A percentile compares a stretch with the other conserved stretches of the same genome.
phyloP scores from a whole-genome alignment of 768 basidiomycete genomes.

The Tylopilus intermedius region DNA sequence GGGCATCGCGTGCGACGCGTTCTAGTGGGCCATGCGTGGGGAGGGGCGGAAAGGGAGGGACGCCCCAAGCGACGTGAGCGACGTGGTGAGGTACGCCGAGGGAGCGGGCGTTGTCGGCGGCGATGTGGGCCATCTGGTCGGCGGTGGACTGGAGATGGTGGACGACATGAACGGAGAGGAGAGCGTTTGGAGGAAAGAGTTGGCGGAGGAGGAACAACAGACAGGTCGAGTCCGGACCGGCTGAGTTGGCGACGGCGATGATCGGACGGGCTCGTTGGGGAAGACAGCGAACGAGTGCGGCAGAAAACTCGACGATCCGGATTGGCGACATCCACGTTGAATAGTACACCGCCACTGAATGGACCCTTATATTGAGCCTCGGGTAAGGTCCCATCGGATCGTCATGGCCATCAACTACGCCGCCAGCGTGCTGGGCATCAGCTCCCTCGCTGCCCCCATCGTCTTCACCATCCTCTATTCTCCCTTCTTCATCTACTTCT shows the following conservation, averaged over 20 bases:
- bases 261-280: neutral
- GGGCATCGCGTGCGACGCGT: slow-evolving; percentile 50
- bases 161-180: slow-evolving; percentile 59
- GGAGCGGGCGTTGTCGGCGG: slow-evolving; percentile 37
- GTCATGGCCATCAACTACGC: too few species aligned
- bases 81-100: slow-evolving; percentile 45
- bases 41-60: slow-evolving; percentile 43
- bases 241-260: slow-evolving; percentile 68
- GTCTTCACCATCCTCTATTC: too few species aligned
- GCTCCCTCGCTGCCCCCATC: too few species aligned
- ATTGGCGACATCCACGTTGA: slow-evolving; percentile 30
- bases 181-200: slow-evolving; percentile 31
- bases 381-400: too few species aligned
- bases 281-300: slow-evolving; percentile 32
- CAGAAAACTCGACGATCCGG: slow-evolving; percentile 43
- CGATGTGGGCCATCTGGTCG: slow-evolving; percentile 47
- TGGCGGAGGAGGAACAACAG: slow-evolving; percentile 63
- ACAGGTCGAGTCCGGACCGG: slow-evolving; percentile 79
- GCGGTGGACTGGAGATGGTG: slow-evolving; percentile 66
- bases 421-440: too few species aligned
- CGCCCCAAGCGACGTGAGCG: slow-evolving; percentile 54
- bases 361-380: too few species aligned
- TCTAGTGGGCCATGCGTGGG: slow-evolving; percentile 50
- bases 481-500: neutral
- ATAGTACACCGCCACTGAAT: too few species aligned